These are phyloP conservation scores for Solanum phureja DNA, from an alignment of 257 asterid genomes.

Conservation along the genomic window DNA sequence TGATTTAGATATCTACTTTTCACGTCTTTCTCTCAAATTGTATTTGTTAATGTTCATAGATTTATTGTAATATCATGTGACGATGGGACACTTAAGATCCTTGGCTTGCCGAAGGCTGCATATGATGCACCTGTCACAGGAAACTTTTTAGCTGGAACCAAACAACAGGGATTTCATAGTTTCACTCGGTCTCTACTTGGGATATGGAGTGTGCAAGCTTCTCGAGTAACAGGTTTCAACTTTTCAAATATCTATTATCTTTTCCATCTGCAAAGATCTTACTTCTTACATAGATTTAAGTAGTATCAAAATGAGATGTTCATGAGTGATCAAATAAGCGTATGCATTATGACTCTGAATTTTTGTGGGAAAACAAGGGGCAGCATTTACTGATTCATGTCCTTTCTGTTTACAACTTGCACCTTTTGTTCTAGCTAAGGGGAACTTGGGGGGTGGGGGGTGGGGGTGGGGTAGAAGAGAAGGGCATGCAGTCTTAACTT, in stretches of 20 bases:
- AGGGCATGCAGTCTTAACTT: background rate
- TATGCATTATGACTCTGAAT: background rate
- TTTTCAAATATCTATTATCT: background rate
- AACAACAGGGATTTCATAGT: slow-evolving; percentile 47
- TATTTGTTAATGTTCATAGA: slow-evolving; percentile 27
- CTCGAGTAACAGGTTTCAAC: slow-evolving; percentile 53
- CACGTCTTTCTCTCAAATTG: slow-evolving; percentile 6
- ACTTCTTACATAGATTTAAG: background rate
- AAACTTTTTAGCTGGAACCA: slow-evolving; percentile 27
- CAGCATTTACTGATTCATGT: background rate
- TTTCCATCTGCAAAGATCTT: background rate
- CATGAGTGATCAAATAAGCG: background rate
- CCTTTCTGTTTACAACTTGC: background rate
- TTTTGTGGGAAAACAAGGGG: background rate
- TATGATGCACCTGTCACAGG: slow-evolving; percentile 54
- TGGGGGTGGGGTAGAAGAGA: background rate
- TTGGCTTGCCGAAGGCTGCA: slow-evolving; percentile 51
- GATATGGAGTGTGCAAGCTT: slow-evolving; percentile 72
- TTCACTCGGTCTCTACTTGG: slow-evolving; percentile 54
- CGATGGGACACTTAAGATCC: slow-evolving; percentile 72
- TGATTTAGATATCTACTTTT: background rate
- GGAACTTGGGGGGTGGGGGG: background rate
- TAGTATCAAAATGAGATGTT: background rate
- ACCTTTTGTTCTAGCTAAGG: background rate
- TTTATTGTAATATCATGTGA: slow-evolving; percentile 57